phyloP scores from a whole-genome alignment of 345 rosid species.

The Odontarrhena argentea region DNA sequence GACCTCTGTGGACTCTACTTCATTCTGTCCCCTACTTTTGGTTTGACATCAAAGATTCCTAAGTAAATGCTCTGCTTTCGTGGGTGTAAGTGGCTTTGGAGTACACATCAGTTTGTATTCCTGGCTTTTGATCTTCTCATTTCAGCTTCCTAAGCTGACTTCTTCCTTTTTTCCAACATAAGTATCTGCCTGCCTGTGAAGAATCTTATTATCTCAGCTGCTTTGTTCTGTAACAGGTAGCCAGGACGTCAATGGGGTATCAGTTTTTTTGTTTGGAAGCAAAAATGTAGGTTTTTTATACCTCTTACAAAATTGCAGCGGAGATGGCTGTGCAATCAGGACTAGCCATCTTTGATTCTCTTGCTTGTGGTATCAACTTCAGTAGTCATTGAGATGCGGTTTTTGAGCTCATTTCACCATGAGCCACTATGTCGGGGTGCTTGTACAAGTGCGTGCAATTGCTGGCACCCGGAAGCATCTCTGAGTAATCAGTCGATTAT shows the following conservation, averaged over 20 bases:
- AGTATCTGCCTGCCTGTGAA: no score
- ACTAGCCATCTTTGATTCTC: background rate
- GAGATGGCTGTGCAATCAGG: background rate
- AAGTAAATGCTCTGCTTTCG: background rate
- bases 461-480: slow-evolving; percentile 1
- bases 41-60: background rate
- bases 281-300: background rate
- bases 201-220: background rate
- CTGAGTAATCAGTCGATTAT: no score
- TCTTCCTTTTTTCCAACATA: no score
- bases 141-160: background rate
- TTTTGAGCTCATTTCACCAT: no score
- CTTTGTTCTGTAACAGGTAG: slow-evolving; percentile 15
- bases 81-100: background rate
- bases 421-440: no score
- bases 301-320: background rate
- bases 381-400: background rate
- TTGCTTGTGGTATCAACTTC: background rate
- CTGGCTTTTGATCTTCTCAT: background rate
- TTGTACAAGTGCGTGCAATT: background rate
- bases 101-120: background rate
- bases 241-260: background rate
- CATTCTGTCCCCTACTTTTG: slow-evolving; percentile 4
- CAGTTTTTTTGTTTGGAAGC: background rate
- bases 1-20: background rate